Base-by-base conservation (phyloP, 164 flowering plant species). In the Aristolochia fimbriata region DNA sequence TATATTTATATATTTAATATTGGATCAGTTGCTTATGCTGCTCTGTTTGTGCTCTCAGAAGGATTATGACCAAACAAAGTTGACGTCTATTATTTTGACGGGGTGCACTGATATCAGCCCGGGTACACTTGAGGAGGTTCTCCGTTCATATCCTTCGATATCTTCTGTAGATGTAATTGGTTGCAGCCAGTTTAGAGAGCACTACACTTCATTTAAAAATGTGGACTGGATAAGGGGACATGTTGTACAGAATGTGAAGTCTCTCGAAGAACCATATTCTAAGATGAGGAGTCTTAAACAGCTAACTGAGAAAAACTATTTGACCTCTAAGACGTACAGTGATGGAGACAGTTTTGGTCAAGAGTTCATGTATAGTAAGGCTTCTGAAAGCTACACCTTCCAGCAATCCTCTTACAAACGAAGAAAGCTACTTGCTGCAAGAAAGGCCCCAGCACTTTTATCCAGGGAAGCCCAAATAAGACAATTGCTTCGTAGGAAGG, bases 391-490 rank as follows among this genome's bases (percentile, higher is more conserved):
- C 60, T 82, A 81, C 55, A 69, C 74, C 60, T 84, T 90, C 63
- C 83, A 81, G 15, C 80, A 77, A 47, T 85, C 80, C 72, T 77
- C 78, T 58, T 93, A 90, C 70, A 83, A 76, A 59, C 87, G 95
- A 19, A 79, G 84, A 47, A 93, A 93, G 70, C 62, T 88, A 22
- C 83, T 78, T 73, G 95, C 83, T 80, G 80, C 95, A 17, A 77
- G 91, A 75, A 86, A 69, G 71, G 78, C 89, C 47, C 83, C 96
- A 50, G 78, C 94, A 48, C 80, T 93, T 55, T 68, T 83, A 27
- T 81, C 99, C n/a, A 83, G 93, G 74, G 96, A 90, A 74, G 96
- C 93, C 45, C 97, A 81, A 6, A 74, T 83, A 69, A 84, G 91
- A 72, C 83, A 78, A 52, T 88, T 77, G 86, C 75, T 90, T 24